Conservation (phyloP, 1,284 basidiomycete genomes). For the Anthracocystis walkeri region DNA sequence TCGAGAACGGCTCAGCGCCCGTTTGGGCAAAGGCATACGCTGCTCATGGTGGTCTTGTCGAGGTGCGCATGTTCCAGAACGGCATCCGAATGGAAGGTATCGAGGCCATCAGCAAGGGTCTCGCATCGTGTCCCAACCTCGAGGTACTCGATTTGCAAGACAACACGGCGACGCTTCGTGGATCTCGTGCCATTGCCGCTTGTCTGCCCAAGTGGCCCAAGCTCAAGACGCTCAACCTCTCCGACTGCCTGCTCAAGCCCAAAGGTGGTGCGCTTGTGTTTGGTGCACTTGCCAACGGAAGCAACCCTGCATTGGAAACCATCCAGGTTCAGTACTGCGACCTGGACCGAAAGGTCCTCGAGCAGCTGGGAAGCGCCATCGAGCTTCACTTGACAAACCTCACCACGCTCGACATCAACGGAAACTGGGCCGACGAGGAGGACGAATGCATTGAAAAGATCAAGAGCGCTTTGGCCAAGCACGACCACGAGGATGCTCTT, state of each 20-base stretch:
- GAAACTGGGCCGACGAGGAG: slow-evolving; percentile 68
- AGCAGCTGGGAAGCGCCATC: slow-evolving; percentile 56
- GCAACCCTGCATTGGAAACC: slow-evolving; percentile 54
- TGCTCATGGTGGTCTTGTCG: slow-evolving; percentile 80
- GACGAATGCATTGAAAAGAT: slow-evolving; percentile 65
- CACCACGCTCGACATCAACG: slow-evolving; percentile 65
- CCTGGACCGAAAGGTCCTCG: slow-evolving; percentile 60
- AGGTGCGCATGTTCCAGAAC: slow-evolving; percentile 95
- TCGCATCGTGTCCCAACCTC: slow-evolving; percentile 79
- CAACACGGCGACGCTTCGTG: slow-evolving; percentile 87
- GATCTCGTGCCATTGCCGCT: slow-evolving; percentile 80
- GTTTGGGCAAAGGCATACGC: slow-evolving; percentile 89
- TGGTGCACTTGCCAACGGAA: slow-evolving; percentile 55
- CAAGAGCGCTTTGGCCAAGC: slow-evolving; percentile 57
- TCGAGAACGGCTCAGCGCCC: slow-evolving; percentile 88
- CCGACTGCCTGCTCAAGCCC: slow-evolving; percentile 86
- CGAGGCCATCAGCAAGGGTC: slow-evolving; percentile 80
- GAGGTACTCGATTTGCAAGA: slow-evolving; percentile 91
- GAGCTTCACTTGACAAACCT: slow-evolving; percentile 50
- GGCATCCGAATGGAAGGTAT: slow-evolving; percentile 96
- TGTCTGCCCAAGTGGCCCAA: slow-evolving; percentile 78
- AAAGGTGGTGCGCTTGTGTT: slow-evolving; percentile 70
- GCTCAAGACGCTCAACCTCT: slow-evolving; percentile 84
- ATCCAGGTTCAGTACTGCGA: slow-evolving; percentile 67
- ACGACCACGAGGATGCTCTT: slow-evolving; percentile 59